Evolutionary conservation across 805 yeast genomes (phyloP), one percentile per base, ranked within the genome.

Genomic region (Saccharomycopsis synnaedendra): DNA sequence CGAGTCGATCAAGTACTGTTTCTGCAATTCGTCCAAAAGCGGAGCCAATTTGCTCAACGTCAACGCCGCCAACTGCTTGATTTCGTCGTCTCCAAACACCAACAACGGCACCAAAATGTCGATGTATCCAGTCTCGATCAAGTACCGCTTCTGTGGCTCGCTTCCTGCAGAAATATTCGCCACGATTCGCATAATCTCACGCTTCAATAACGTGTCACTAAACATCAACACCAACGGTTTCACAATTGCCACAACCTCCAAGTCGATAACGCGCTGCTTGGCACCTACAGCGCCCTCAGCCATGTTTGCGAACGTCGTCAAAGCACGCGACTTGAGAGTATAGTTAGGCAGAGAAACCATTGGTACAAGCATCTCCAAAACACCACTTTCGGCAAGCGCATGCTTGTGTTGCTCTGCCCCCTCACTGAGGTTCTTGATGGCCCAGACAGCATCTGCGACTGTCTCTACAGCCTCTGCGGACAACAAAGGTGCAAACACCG

Each of bases 161-260:
- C 30, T 37, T n/a, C 54, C 54, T 8, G 28, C 35, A 19, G 50
- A 35, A n/a, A 51, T 41, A 19, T 49, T 49, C 10, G 45, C 31
- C n/a, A 51, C 31, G n/a, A 51, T 46, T 11, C 45, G 27, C 52
- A 51, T 49, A 27, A 49, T 49, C 39, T 51, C 53, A 30, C 32
- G 32, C 32, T 51, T 51, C 35, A 51, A 39, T 19, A 28, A 38
- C 28, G 32, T 49, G 38, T 51, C 54, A 6, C 48, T 48, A 28
- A 49, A 51, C 50, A 51, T 51, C 29, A 51, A 35, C 30, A 49
- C 52, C 28, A 51, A 42, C 11, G 52, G 54, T 37, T 51, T 49
- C 31, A 51, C 48, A 11, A 43, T 42, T 5, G 50, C 28, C 10
- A 49, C 48, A 40, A 51, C 32, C 29, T 46, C 34, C 41, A 31